Evolutionary conservation across 441 rosid species (phyloP), one percentile per base, ranked within the genome.

Genomic region (Cnidoscolus chayamansa): DNA sequence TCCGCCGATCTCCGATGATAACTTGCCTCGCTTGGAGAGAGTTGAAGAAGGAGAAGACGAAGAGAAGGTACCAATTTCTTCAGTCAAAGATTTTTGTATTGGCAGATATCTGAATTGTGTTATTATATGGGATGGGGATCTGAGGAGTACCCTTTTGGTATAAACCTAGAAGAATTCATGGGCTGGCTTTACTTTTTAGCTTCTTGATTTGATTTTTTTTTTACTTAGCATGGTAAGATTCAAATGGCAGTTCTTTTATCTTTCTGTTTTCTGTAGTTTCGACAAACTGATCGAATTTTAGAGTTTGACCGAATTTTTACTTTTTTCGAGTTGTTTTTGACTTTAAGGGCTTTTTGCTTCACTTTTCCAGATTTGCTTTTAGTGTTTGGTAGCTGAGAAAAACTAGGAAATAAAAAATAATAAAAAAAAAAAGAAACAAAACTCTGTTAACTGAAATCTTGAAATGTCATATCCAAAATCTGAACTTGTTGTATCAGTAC

Each of bases 1-100:
- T 57, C 78, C 78, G 11, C 68, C 32, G 20, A 62, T 63, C 49
- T 72, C 74, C 57, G 74, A 7, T 45, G 66, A 58, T 4, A 72
- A 48, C 63, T 19, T 71, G 68, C 32, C 56, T 65, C 13, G 67
- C 8, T 30, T 17, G 20, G 20, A 59, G 32, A 67, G 19, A 19
- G 75, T 16, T 19, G 72, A n/a, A 51, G 69, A 37, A 48, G 74
- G 56, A 32, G 62, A 48, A 35, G 78, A 40, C 7, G 45, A 74
- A 16, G 81, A 72, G 55, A 78, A 86, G 90, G 93, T 88, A 81
- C 32, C 10, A 20, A 62, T 53, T 59, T 3, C 40, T 60, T 50
- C 47, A 31, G 62, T 59, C 15, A 40, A 7, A 40, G 45, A 40
- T 40, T 40, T 40, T 40, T 40, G 7, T 40, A 6, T 40, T 40